These are phyloP conservation scores for Saccharomycopsis sp. DNA, from an alignment of 805 yeast species.

Conservation along the genomic window DNA sequence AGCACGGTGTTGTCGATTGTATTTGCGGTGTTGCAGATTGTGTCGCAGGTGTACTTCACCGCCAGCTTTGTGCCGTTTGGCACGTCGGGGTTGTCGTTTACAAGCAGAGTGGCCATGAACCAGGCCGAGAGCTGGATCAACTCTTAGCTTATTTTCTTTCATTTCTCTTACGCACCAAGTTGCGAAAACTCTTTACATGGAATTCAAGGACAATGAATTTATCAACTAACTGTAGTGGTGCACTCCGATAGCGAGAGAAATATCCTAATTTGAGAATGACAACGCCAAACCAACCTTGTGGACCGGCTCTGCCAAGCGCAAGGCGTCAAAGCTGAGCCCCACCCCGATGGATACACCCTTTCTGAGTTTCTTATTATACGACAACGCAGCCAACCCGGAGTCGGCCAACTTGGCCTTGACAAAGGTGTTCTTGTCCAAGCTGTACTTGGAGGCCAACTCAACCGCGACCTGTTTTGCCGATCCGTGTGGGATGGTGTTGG, in stretches of 20 bases:
- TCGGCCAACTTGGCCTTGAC: constrained; percentile 96
- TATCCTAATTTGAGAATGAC: constrained; percentile 88
- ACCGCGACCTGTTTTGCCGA: constrained; percentile 74
- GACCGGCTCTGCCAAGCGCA: constrained; percentile 87
- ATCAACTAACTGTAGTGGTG: no score
- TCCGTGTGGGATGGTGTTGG: constrained; percentile 51
- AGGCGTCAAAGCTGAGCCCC: constrained; percentile 94
- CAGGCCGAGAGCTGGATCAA: constrained; percentile 32
- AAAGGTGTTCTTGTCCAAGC: constrained; percentile 77
- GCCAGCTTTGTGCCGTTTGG: constrained; percentile 96
- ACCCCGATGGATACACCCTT: constrained; percentile 95
- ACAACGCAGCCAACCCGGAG: constrained; percentile 85
- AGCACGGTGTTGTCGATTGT: constrained; percentile 69
- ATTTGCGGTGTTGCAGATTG: constrained; percentile 64
- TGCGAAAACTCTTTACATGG: no score
- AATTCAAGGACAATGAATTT: no score
- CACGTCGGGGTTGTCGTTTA: constrained; percentile 51
- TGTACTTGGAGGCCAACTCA: constrained; percentile 94
- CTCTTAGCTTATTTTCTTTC: no score
- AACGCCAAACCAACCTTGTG: constrained; percentile 96
- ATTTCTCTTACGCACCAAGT: no score
- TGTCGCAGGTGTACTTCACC: constrained; percentile 86
- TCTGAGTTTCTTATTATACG: constrained; percentile 90
- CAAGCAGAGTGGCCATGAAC: constrained; percentile 44
- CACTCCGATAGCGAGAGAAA: no score